Evolutionary conservation across 768 basidiomycete genomes (phyloP).

Genomic region (Sutorius australiensis): DNA sequence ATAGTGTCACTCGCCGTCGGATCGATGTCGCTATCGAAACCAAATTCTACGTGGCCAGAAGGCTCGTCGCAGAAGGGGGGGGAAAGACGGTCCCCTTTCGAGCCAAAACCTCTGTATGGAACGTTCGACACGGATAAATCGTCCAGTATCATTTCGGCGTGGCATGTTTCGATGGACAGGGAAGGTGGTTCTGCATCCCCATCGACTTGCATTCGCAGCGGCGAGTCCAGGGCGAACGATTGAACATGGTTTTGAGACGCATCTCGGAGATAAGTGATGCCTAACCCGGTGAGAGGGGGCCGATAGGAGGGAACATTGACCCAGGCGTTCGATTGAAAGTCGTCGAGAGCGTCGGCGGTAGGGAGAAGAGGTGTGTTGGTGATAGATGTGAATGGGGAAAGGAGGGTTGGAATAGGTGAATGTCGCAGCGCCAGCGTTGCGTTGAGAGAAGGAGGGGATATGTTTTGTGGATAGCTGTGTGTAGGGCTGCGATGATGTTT

Average conservation of each 20-base stretch:
- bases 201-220: conserved; percentile 6
- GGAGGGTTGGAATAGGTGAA: conserved; percentile 25
- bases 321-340: conserved; percentile 33
- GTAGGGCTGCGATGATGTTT: conserved; percentile 24
- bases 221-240: neutral
- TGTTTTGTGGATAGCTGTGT: conserved; percentile 17
- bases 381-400: conserved; percentile 23
- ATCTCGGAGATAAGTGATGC: conserved; percentile 18
- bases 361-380: neutral
- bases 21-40: conserved; percentile 11
- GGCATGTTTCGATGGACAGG: neutral
- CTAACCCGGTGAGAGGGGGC: conserved; percentile 25
- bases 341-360: conserved; percentile 9
- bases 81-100: neutral
- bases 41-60: neutral
- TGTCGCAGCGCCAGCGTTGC: conserved; percentile 34
- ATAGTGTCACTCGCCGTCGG: conserved; percentile 9
- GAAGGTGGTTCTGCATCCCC: neutral
- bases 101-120: neutral
- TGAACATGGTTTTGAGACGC: neutral
- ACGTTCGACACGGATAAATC: neutral
- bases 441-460: conserved; percentile 2
- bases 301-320: conserved; percentile 4
- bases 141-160: neutral
- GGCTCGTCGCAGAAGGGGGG: neutral